These are phyloP conservation scores for Xylaria grammica DNA, from an alignment of 495 filamentous ascomycete species.

Conservation along the genomic window DNA sequence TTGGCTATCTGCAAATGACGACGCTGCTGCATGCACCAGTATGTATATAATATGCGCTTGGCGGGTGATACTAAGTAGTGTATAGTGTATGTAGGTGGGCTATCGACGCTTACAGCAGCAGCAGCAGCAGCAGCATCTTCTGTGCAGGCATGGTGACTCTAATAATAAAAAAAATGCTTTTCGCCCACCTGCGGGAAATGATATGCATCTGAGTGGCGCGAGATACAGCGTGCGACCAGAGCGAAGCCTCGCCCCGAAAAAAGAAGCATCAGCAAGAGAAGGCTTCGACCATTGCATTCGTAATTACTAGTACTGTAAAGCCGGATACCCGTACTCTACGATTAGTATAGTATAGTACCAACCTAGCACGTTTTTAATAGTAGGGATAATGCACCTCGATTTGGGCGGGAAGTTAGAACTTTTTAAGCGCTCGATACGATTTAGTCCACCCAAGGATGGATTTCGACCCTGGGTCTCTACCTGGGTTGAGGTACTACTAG, in stretches of 20 bases:
- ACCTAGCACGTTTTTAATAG: too few relatives aligned
- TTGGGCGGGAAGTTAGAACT: background rate
- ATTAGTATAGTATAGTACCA: too few relatives aligned
- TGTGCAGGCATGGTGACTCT: constrained; percentile 3
- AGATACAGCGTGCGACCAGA: background rate
- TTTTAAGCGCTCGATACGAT: background rate
- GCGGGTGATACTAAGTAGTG: too few relatives aligned
- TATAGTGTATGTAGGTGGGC: background rate
- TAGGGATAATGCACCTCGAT: background rate
- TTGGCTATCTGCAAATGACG: background rate
- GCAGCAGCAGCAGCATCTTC: too few relatives aligned
- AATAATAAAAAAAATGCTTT: constrained; percentile 22
- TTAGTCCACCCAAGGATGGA: background rate
- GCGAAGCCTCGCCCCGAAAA: background rate
- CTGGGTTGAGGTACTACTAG: background rate
- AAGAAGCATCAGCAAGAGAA: background rate
- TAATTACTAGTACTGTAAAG: too few relatives aligned
- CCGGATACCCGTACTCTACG: too few relatives aligned
- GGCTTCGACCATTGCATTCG: background rate
- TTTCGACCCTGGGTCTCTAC: too few relatives aligned
- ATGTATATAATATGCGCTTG: too few relatives aligned
- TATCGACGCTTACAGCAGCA: constrained; percentile 11
- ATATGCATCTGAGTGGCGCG: background rate
- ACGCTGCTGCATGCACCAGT: too few relatives aligned
- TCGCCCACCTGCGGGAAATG: background rate